Conservation (phyloP, 805 yeast species). For the Hanseniaspora valbyensis region DNA sequence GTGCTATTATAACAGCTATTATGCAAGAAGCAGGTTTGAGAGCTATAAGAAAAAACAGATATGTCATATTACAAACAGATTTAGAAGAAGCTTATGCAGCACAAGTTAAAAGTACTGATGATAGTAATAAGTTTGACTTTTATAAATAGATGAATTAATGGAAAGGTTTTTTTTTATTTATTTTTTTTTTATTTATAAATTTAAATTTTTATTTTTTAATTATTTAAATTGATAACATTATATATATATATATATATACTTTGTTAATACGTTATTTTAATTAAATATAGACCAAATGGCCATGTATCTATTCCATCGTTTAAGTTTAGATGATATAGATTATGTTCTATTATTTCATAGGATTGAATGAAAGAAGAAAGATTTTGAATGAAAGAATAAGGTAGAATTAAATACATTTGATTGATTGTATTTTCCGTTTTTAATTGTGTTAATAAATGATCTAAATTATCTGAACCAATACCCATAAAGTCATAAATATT, state of each 20-base stretch:
- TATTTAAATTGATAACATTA: too few relatives aligned
- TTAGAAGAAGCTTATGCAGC: conserved; percentile 95
- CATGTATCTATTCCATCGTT: conserved; percentile 6
- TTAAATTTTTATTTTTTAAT: not conserved
- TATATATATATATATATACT: not conserved
- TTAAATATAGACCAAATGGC: conserved; percentile 6
- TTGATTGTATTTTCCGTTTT: not conserved
- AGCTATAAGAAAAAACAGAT: conserved; percentile 96
- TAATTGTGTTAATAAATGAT: not conserved
- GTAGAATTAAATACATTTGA: not conserved
- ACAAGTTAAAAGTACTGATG: conserved; percentile 91
- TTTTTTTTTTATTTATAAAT: not conserved
- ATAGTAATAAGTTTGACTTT: conserved; percentile 95
- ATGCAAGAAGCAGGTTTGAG: conserved; percentile 99
- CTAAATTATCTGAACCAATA: not conserved
- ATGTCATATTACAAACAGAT: conserved; percentile 90
- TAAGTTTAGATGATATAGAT: conserved; percentile 3
- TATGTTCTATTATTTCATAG: not conserved
- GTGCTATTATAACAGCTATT: conserved; percentile 95
- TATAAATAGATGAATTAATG: conserved; percentile 62
- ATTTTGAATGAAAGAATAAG: not conserved
- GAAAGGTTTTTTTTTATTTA: not conserved
- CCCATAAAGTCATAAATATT: conserved; percentile 12
- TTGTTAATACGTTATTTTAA: not conserved
- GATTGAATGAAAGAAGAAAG: not conserved